Conservation (phyloP, 768 basidiomycete genomes). For the Calocera cornea region DNA sequence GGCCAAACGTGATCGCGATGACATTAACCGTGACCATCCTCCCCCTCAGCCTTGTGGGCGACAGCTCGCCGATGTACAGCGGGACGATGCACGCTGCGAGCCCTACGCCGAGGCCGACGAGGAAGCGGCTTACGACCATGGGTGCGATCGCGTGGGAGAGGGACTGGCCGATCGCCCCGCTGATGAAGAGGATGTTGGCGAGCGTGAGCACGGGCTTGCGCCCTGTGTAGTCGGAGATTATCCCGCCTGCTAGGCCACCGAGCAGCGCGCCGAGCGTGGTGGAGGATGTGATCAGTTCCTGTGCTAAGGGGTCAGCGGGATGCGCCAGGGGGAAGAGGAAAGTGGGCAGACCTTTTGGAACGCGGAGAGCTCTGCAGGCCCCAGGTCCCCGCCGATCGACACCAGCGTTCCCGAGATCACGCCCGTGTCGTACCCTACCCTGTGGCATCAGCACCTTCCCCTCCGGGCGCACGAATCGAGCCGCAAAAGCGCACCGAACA, state of each 20-base stretch:
- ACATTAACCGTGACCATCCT: conserved; percentile 73
- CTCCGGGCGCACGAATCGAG: not conserved
- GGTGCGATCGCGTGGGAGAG: conserved; percentile 54
- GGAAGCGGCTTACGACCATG: conserved; percentile 63
- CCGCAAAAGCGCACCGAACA: conserved; percentile 45
- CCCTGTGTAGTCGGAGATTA: conserved; percentile 58
- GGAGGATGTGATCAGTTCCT: conserved; percentile 71
- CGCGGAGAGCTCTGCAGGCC: conserved; percentile 40
- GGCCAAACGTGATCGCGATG: conserved; percentile 67
- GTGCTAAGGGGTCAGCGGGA: not conserved
- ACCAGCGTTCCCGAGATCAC: conserved; percentile 72
- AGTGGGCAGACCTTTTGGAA: conserved; percentile 46
- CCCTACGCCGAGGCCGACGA: conserved; percentile 63
- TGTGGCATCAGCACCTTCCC: not conserved
- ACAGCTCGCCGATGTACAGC: conserved; percentile 71
- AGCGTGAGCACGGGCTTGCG: conserved; percentile 49
- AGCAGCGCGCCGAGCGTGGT: conserved; percentile 67
- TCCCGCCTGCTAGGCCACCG: conserved; percentile 57
- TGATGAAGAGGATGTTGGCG: conserved; percentile 60
- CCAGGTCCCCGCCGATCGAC: conserved; percentile 53
- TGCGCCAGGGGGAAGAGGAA: not conserved
- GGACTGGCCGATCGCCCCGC: conserved; percentile 58
- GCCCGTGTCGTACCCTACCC: conserved; percentile 63
- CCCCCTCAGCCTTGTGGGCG: conserved; percentile 58
- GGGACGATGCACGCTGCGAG: conserved; percentile 67